Conservation (phyloP, 345 rosid genomes). For the Eucalyptus regnans region DNA sequence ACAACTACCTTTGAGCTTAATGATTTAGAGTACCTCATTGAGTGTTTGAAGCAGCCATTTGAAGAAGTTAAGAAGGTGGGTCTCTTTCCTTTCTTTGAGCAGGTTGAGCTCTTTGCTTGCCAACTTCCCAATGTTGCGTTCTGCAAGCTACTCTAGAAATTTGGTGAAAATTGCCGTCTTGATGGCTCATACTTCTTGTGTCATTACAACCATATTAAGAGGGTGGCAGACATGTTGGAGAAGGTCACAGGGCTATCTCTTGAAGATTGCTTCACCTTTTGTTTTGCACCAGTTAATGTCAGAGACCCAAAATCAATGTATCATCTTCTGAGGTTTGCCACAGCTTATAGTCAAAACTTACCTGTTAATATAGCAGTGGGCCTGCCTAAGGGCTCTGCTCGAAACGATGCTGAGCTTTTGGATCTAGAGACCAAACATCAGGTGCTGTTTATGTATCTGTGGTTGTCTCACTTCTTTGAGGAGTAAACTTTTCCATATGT, state of each 20-base stretch:
- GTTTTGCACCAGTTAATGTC: constrained; percentile 86
- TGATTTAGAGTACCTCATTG: constrained; percentile 64
- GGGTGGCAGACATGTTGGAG: constrained; percentile 91
- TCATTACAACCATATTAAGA: constrained; percentile 67
- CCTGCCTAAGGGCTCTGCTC: constrained; percentile 74
- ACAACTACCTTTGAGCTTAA: constrained; percentile 61
- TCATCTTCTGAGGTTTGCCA: constrained; percentile 73
- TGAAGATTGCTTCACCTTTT: constrained; percentile 83
- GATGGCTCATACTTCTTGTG: constrained; percentile 87
- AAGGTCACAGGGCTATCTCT: constrained; percentile 60
- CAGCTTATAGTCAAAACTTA: constrained; percentile 46
- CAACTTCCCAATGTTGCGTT: constrained; percentile 44
- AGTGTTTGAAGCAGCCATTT: constrained; percentile 84
- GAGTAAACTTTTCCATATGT: constrained; percentile 60
- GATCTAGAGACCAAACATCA: constrained; percentile 87
- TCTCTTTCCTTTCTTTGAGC: constrained; percentile 88
- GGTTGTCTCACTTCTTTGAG: constrained; percentile 83
- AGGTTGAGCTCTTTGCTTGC: constrained; percentile 79
- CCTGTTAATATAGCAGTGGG: constrained; percentile 86
- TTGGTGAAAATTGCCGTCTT: constrained; percentile 64
- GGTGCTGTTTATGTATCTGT: constrained; percentile 78
- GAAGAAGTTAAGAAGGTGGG: constrained; percentile 72
- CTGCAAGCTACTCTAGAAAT: constrained; percentile 55
- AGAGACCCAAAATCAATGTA: constrained; percentile 91
- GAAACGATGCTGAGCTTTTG: constrained; percentile 63